These are phyloP conservation scores for Teunomyces barrocoloradensis DNA, from an alignment of 805 yeast species.

Conservation along the genomic window DNA sequence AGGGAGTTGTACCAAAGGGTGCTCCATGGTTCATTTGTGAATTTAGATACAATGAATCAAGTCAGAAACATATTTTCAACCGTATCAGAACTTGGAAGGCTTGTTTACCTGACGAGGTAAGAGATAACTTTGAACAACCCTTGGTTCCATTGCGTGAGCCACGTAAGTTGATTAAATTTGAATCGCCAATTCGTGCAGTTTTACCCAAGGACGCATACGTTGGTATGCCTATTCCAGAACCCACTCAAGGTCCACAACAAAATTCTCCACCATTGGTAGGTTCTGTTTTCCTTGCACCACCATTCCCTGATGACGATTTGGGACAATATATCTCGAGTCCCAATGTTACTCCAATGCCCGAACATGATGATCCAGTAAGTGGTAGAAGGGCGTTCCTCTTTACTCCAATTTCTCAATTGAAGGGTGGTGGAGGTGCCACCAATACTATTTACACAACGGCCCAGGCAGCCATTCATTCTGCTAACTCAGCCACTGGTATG, in stretches of 20 bases:
- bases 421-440: conserved; percentile 30
- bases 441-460: conserved; percentile 13
- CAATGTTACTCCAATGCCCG: conserved; percentile 37
- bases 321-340: conserved; percentile 60
- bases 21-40: conserved; percentile 93
- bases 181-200: conserved; percentile 79
- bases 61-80: conserved; percentile 69
- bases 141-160: conserved; percentile 67
- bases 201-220: conserved; percentile 72
- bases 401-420: conserved; percentile 45
- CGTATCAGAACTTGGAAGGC: conserved; percentile 98
- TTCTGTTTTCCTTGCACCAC: conserved; percentile 77
- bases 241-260: conserved; percentile 73
- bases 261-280: conserved; percentile 93
- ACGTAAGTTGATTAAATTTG: conserved; percentile 67
- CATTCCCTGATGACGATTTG: conserved; percentile 75
- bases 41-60: conserved; percentile 87
- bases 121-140: conserved; percentile 76
- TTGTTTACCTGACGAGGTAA: conserved; percentile 93
- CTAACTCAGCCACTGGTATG: conserved; percentile 11
- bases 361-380: conserved; percentile 34
- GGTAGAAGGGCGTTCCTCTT: conserved; percentile 41
- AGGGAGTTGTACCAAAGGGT: conserved; percentile 57
- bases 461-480: conserved; percentile 16
- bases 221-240: conserved; percentile 76